phyloP scores from a whole-genome alignment of 306 rosid genomes.

The Rubus parviflorus region DNA sequence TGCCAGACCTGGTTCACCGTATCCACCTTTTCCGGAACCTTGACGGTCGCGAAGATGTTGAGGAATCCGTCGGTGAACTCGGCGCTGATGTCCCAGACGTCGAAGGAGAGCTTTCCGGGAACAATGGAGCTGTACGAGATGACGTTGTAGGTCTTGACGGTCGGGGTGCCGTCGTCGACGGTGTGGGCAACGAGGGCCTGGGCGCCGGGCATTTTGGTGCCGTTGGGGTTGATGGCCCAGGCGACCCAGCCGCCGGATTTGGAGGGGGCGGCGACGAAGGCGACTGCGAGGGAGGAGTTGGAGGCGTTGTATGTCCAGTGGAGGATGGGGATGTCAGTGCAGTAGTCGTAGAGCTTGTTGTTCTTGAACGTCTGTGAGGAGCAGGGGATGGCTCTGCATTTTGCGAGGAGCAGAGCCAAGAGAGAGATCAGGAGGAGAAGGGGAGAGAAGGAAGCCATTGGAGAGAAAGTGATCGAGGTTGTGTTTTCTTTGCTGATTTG shows the following conservation, averaged over 20 bases:
- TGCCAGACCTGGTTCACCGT: constrained; percentile 32
- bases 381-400: constrained; percentile 47
- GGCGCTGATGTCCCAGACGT: constrained; percentile 20
- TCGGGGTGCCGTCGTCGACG: constrained; percentile 16
- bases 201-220: constrained; percentile 27
- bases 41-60: constrained; percentile 28
- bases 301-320: constrained; percentile 57
- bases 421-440: too few species aligned
- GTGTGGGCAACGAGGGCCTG: constrained; percentile 33
- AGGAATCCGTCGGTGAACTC: background rate
- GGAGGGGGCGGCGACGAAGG: constrained; percentile 47
- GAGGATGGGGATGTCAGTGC: constrained; percentile 53
- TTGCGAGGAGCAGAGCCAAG: too few species aligned
- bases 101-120: constrained; percentile 23
- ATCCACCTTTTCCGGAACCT: constrained; percentile 1
- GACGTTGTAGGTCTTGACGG: constrained; percentile 27
- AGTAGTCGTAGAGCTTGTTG: constrained; percentile 40
- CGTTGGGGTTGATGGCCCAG: constrained; percentile 43
- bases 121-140: background rate
- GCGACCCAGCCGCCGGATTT: constrained; percentile 34
- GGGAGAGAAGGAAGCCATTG: too few species aligned
- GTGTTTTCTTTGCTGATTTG: background rate
- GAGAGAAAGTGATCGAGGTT: background rate
- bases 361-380: constrained; percentile 34
- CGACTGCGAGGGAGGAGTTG: constrained; percentile 60